Evolutionary conservation across 108 stramenopile genomes (phyloP), one percentile per base, ranked within the genome.

Genomic region (Cyclotella cryptica): DNA sequence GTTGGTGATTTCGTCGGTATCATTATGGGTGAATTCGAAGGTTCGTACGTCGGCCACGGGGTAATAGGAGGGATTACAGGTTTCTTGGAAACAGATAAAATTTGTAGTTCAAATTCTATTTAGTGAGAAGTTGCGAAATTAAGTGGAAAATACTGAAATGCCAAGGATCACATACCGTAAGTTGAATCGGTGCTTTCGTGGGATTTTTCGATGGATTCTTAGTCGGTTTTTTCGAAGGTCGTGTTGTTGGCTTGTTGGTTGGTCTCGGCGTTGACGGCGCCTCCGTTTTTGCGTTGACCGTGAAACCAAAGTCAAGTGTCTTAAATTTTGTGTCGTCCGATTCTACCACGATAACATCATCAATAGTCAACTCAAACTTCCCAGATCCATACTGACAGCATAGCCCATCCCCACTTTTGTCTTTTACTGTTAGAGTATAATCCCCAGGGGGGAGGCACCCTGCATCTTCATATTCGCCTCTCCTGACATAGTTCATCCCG

Each of bases 321-420:
- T 53, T 53, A 53, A 71, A 71, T 46, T 51, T 21, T n/a, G 42
- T 24, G 18, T 60, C 58, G 46, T 18, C 44, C 24, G 71, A 59
- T 44, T 13, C 24, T 15, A 24, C 58, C 57, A 71, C 57, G 10
- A 45, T 19, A 41, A 60, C 29, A 44, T 58, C 71, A 14, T 60
- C 54, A 61, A 71, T 58, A 17, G 42, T 61, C 41, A 71, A 41
- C 42, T 59, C 0, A 57, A 60, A 59, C 40, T 22, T 61, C 5
- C 71, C 71, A 13, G 42, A 21, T 2, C 71, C 71, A 60, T 60
- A 71, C 10, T 28, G 14, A 17, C 71, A 71, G 40, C 71, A 71
- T 27, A 71, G 12, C 19, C 71, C 71, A 46, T 71, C 71, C 13
- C 42, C 42, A 27, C 58, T 22, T 44, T 44, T 44, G 19, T 71